phyloP scores from a whole-genome alignment of 1,139 yeast species.

The Debaryomyces nepalensis region DNA sequence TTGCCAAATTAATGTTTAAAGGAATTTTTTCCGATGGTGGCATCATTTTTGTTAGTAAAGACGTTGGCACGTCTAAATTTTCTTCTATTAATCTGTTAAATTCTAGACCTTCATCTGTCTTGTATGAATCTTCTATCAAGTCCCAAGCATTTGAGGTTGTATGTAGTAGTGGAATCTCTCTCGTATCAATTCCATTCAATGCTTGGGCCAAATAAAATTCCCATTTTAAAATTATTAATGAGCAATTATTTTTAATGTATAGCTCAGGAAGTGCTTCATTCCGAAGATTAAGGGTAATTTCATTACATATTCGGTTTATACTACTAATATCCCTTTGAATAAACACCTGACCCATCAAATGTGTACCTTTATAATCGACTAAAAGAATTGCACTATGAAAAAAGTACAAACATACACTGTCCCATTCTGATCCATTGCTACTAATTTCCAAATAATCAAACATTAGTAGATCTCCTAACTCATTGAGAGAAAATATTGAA shows the following conservation, averaged over 20 bases:
- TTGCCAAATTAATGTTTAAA: conserved; percentile 51
- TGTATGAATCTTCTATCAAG: conserved; percentile 28
- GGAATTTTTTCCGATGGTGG: conserved; percentile 48
- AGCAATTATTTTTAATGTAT: conserved; percentile 39
- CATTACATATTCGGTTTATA: conserved; percentile 28
- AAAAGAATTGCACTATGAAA: conserved; percentile 47
- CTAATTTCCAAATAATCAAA: conserved; percentile 51
- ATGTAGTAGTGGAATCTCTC: conserved; percentile 44
- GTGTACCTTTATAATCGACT: conserved; percentile 32
- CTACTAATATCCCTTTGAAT: conserved; percentile 36
- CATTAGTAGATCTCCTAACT: conserved; percentile 35
- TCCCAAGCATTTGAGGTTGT: conserved; percentile 59
- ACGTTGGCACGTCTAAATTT: conserved; percentile 44
- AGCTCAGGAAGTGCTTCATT: conserved; percentile 52
- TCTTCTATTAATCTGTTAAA: conserved; percentile 40
- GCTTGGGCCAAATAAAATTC: conserved; percentile 30
- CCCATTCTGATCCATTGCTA: conserved; percentile 43
- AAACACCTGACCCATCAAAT: conserved; percentile 38
- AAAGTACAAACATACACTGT: conserved; percentile 39
- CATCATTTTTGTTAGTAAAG: conserved; percentile 38
- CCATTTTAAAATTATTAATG: conserved; percentile 49
- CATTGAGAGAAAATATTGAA: conserved; percentile 19
- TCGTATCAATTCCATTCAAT: conserved; percentile 18
- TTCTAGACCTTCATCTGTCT: conserved; percentile 46
- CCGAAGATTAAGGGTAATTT: conserved; percentile 42